Percentiles rank a stretch among this genome's conserved stretches.
These are phyloP conservation scores for Aspergillus ochraceus DNA, from an alignment of 2,329 filamentous ascomycete genomes.

Conservation along the genomic window DNA sequence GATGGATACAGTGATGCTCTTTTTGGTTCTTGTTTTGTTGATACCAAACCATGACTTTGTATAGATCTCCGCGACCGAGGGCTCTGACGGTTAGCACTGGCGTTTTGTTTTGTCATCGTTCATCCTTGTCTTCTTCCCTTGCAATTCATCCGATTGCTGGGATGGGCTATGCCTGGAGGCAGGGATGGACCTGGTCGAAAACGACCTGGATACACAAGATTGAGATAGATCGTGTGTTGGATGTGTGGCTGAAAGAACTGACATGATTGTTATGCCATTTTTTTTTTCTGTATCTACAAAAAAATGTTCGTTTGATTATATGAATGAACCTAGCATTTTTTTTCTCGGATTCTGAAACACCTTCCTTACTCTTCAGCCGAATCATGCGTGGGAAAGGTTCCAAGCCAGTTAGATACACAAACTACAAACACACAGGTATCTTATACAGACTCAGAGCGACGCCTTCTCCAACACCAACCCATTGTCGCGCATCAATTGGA, in stretches of 20 bases:
- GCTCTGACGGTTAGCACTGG: slow-evolving; percentile 24
- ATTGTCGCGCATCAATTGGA: slow-evolving; percentile 37
- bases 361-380: not conserved
- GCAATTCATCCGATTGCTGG: not conserved
- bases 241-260: slow-evolving; percentile 27
- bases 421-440: not conserved
- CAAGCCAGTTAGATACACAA: not conserved
- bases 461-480: slow-evolving; percentile 24
- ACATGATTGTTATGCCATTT: slow-evolving; percentile 31
- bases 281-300: slow-evolving; percentile 29
- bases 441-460: slow-evolving; percentile 17
- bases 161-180: slow-evolving; percentile 13
- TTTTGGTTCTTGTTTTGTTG: slow-evolving; percentile 9
- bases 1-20: slow-evolving; percentile 23
- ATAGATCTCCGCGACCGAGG: slow-evolving; percentile 24
- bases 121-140: slow-evolving; percentile 7
- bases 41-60: slow-evolving; percentile 16
- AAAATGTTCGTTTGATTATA: slow-evolving; percentile 22
- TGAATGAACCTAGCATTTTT: slow-evolving; percentile 21
- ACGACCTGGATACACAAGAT: slow-evolving; percentile 22
- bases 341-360: slow-evolving; percentile 3
- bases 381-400: not conserved
- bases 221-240: slow-evolving; percentile 27
- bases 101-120: slow-evolving; percentile 20
- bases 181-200: slow-evolving; percentile 13